A percentile compares a stretch with the other conserved stretches of the same genome.
Evolutionary conservation across 2,329 filamentous ascomycete genomes (phyloP).

Genomic region (Orbilia blumenaviensis): DNA sequence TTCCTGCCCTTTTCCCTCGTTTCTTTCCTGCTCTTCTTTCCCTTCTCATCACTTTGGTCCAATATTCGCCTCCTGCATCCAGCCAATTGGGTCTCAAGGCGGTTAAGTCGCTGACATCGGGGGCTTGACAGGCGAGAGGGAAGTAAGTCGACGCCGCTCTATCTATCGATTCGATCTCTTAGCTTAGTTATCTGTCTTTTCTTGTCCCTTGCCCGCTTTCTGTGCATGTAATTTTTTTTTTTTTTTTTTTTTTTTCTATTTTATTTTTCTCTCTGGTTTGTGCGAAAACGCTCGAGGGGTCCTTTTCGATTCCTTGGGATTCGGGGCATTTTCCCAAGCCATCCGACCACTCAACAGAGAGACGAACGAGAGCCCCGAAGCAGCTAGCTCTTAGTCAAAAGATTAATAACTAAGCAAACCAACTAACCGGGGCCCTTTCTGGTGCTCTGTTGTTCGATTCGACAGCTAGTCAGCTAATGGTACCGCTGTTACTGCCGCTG

Average conservation of each 20-base stretch:
- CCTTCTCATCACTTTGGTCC: background rate
- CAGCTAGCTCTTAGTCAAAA: constrained; percentile 19
- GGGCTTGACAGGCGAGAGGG: constrained; percentile 37
- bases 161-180: background rate
- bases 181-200: background rate
- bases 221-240: background rate
- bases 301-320: constrained; percentile 18
- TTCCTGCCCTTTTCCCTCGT: constrained; percentile 24
- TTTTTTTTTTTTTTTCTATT: background rate
- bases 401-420: constrained; percentile 1
- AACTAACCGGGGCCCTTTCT: constrained; percentile 20
- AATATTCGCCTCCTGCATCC: constrained; percentile 27
- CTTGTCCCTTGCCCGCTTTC: constrained; percentile 8
- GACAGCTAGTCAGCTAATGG: constrained; percentile 1
- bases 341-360: constrained; percentile 33
- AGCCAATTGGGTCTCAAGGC: constrained; percentile 39
- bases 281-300: background rate
- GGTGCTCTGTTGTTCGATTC: constrained; percentile 47
- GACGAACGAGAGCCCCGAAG: constrained; percentile 7
- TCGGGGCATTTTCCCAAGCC: constrained; percentile 40
- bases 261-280: background rate
- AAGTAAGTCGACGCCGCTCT: constrained; percentile 22
- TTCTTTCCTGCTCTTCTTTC: constrained; percentile 28
- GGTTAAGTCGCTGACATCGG: constrained; percentile 34
- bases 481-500: background rate